Conservation (phyloP, 768 basidiomycete species). For the Rhodotorula diobovata region DNA sequence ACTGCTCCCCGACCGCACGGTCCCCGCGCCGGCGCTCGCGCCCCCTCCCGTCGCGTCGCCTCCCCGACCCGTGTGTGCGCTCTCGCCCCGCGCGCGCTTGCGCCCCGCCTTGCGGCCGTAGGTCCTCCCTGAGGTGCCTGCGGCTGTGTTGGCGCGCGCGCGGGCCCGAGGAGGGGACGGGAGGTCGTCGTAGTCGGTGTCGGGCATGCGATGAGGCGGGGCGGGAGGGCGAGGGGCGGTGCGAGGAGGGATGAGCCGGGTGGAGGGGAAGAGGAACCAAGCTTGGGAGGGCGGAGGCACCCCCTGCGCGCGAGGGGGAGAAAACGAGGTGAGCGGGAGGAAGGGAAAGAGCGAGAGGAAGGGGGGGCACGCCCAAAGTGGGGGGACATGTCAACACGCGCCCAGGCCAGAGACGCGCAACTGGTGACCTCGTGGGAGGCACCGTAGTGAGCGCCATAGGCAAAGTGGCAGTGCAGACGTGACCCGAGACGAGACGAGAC, state of each 20-base stretch:
- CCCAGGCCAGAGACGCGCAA: too few relatives aligned
- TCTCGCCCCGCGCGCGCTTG: neutral
- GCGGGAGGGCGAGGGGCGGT: neutral
- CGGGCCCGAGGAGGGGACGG: neutral
- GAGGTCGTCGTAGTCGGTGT: conserved; percentile 23
- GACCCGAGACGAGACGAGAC: too few relatives aligned
- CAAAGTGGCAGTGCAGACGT: too few relatives aligned
- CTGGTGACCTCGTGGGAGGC: too few relatives aligned
- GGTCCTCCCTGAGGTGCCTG: too few relatives aligned
- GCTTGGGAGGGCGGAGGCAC: too few relatives aligned
- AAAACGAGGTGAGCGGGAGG: neutral
- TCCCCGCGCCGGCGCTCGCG: neutral
- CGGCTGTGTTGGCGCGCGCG: neutral
- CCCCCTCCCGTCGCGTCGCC: too few relatives aligned
- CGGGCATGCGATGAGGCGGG: neutral
- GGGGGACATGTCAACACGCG: neutral
- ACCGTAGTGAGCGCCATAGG: too few relatives aligned
- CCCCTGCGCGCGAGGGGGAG: neutral
- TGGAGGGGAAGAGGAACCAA: too few relatives aligned
- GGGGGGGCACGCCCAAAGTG: neutral
- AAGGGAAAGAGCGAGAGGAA: neutral
- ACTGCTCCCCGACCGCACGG: too few relatives aligned
- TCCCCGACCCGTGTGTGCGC: neutral
- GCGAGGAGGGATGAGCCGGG: neutral
- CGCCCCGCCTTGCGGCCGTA: neutral